phyloP scores from a whole-genome alignment of 306 rosid species.

The Dalbergia cultrata region DNA sequence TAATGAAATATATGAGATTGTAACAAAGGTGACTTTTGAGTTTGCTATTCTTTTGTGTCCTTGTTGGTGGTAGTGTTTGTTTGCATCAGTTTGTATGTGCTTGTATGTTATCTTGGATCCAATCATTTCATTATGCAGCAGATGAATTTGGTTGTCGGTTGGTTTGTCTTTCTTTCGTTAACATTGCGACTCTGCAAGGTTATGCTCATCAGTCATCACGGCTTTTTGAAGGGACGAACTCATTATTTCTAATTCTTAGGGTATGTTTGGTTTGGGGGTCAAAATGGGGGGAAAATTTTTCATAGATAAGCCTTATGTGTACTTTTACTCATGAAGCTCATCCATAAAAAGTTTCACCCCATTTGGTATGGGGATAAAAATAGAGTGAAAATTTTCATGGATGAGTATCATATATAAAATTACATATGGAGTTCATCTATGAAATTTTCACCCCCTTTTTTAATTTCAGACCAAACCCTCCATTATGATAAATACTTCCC shows the following conservation, averaged over 20 bases:
- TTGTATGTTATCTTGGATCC: conserved; percentile 21
- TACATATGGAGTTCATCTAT: too few relatives aligned
- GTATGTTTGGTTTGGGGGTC: too few relatives aligned
- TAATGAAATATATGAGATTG: not conserved
- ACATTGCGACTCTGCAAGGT: not conserved
- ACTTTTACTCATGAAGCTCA: too few relatives aligned
- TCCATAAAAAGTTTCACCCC: too few relatives aligned
- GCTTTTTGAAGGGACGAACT: not conserved
- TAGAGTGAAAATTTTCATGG: too few relatives aligned
- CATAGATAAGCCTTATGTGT: too few relatives aligned
- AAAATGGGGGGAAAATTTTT: too few relatives aligned
- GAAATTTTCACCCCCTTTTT: too few relatives aligned
- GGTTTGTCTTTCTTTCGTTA: conserved; percentile 1
- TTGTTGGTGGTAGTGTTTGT: not conserved
- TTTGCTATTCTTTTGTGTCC: conserved; percentile 19
- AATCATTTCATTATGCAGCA: conserved; percentile 24
- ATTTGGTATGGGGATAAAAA: too few relatives aligned
- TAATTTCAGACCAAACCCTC: too few relatives aligned
- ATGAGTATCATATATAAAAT: too few relatives aligned
- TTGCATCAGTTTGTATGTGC: conserved; percentile 3
- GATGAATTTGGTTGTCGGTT: not conserved
- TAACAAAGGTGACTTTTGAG: not conserved
- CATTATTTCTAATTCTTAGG: not conserved
- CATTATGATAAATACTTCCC: not conserved
- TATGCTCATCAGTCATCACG: not conserved